These are phyloP conservation scores for Leccinum huronense DNA, from an alignment of 1,284 basidiomycete species.

Conservation along the genomic window DNA sequence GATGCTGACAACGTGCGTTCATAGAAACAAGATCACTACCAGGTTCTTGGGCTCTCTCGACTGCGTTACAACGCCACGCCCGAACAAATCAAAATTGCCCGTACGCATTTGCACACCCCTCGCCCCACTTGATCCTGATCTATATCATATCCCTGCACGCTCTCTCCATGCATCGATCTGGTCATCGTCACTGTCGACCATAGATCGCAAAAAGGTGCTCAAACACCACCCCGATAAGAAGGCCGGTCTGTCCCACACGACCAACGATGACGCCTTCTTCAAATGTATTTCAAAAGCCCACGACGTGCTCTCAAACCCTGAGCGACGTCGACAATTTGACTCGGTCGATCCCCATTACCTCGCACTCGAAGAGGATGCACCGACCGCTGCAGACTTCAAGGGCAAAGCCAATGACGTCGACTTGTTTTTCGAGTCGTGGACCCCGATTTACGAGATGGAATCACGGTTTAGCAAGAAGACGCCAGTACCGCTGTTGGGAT, in stretches of 20 bases:
- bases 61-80: constrained; percentile 86
- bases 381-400: constrained; percentile 68
- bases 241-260: constrained; percentile 67
- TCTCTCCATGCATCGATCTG: constrained; percentile 6
- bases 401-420: constrained; percentile 45
- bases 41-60: constrained; percentile 90
- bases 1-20: constrained; percentile 11
- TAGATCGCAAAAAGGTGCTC: constrained; percentile 97
- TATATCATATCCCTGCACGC: constrained; percentile 1
- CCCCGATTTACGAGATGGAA: constrained; percentile 87
- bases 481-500: constrained; percentile 85
- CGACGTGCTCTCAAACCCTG: constrained; percentile 86
- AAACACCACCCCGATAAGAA: constrained; percentile 99
- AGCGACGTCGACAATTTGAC: constrained; percentile 94
- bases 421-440: constrained; percentile 62
- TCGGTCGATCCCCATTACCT: constrained; percentile 84
- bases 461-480: constrained; percentile 86
- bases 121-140: constrained; percentile 16
- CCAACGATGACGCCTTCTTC: constrained; percentile 98
- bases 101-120: constrained; percentile 50
- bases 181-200: not conserved
- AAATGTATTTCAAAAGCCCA: constrained; percentile 98
- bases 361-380: constrained; percentile 76
- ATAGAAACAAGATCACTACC: constrained; percentile 98
- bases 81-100: constrained; percentile 95